Conservation (phyloP, 2,329 filamentous ascomycete genomes). For the Rugonectria rugulosa region DNA sequence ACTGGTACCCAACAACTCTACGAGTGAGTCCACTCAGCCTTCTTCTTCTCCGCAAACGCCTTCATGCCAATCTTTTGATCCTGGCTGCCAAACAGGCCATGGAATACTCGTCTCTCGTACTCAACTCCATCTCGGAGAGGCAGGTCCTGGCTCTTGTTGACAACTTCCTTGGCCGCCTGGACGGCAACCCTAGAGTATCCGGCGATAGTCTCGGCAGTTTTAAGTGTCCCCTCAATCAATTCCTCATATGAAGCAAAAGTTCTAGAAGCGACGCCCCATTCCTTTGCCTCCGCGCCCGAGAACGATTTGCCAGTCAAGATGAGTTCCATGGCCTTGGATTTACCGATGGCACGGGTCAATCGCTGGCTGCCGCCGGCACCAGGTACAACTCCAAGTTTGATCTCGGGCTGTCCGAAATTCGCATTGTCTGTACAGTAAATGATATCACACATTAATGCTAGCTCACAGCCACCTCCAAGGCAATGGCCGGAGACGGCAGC, state of each 20-base stretch:
- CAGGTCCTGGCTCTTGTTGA: slow-evolving; percentile 97
- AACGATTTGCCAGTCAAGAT: slow-evolving; percentile 88
- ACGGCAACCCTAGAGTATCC: slow-evolving; percentile 86
- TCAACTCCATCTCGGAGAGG: slow-evolving; percentile 89
- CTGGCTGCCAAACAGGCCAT: slow-evolving; percentile 88
- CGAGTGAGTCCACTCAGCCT: slow-evolving; percentile 87
- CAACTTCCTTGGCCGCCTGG: slow-evolving; percentile 94
- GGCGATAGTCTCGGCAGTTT: slow-evolving; percentile 89
- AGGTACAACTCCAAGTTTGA: slow-evolving; percentile 92
- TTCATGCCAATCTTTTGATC: slow-evolving; percentile 98
- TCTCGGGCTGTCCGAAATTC: slow-evolving; percentile 96
- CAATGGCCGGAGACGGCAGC: slow-evolving; percentile 95
- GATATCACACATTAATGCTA: slow-evolving; percentile 97
- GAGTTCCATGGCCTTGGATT: slow-evolving; percentile 89
- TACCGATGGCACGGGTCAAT: slow-evolving; percentile 82
- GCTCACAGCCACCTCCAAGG: slow-evolving; percentile 92
- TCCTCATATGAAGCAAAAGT: slow-evolving; percentile 82
- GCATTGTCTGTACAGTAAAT: slow-evolving; percentile 87
- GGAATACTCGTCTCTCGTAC: slow-evolving; percentile 93
- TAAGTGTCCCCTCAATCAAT: slow-evolving; percentile 80
- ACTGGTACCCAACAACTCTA: slow-evolving; percentile 47
- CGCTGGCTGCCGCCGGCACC: slow-evolving; percentile 92
- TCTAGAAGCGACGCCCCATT: slow-evolving; percentile 89
- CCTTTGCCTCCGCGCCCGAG: slow-evolving; percentile 81
- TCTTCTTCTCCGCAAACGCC: slow-evolving; percentile 94